These are phyloP conservation scores for Stephania cephalantha DNA, from an alignment of 164 flowering plant genomes.

Conservation along the genomic window DNA sequence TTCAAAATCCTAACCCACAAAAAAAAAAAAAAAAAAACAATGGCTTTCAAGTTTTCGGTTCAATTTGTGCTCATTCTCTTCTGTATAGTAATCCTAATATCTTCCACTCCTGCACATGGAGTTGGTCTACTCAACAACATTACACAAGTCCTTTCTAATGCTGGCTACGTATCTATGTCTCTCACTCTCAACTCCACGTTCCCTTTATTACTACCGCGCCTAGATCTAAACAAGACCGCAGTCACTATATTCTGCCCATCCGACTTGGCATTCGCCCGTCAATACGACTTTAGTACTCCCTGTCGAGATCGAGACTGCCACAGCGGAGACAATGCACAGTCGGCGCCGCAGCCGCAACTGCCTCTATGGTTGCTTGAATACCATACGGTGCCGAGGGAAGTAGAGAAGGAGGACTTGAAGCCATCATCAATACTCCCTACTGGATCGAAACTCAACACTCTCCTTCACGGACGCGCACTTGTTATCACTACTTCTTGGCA, in stretches of 20 bases:
- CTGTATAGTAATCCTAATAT: not conserved
- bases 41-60: not conserved
- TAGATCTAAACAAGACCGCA: not conserved
- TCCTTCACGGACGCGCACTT: conserved; percentile 11
- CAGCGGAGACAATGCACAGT: not conserved
- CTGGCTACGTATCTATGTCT: conserved; percentile 1
- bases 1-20: no score
- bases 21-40: no score
- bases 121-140: not conserved
- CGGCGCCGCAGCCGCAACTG: not conserved
- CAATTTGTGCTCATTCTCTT: not conserved
- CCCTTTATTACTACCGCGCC: not conserved
- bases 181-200: not conserved
- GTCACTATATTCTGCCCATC: not conserved
- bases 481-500: not conserved
- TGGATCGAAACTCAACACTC: conserved; percentile 13
- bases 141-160: not conserved
- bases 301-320: no score
- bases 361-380: conserved; percentile 4
- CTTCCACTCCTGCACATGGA: not conserved
- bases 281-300: not conserved
- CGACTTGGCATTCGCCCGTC: not conserved
- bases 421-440: not conserved
- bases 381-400: not conserved
- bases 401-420: not conserved